Conservation (phyloP, 345 rosid genomes). For the Corchorus capsularis region DNA sequence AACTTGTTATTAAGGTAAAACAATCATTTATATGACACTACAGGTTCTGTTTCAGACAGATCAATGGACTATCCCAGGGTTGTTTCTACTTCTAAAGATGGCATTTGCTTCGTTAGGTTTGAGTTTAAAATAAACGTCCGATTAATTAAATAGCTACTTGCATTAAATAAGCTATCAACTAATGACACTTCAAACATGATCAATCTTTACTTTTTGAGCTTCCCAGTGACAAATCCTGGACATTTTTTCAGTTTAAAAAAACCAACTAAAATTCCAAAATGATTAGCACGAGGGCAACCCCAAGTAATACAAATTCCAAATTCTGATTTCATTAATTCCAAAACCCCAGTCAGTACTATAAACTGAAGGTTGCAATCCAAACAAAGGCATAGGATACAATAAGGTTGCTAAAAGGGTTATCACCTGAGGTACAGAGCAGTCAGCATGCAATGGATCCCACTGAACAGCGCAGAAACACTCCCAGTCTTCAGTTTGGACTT, state of each 20-base stretch:
- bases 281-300: not conserved
- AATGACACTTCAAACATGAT: conserved; percentile 2
- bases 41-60: not conserved
- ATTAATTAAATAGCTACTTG: not conserved
- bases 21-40: not conserved
- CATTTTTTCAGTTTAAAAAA: not conserved
- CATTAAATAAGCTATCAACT: not conserved
- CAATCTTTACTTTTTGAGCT: not conserved
- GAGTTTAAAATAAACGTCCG: not conserved
- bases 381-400: not conserved
- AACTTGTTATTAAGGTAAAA: not conserved
- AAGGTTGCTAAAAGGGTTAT: conserved; percentile 17
- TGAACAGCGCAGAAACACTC: conserved; percentile 81
- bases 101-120: not conserved
- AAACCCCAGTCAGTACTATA: conserved; percentile 5
- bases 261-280: conserved; percentile 6
- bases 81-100: not conserved
- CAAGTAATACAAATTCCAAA: not conserved
- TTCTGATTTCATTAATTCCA: not conserved
- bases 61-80: conserved; percentile 1
- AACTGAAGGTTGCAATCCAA: not conserved
- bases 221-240: conserved; percentile 1
- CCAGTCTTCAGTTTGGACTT: conserved; percentile 89
- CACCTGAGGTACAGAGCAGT: conserved; percentile 95
- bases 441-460: conserved; percentile 90